A percentile compares a stretch with the other conserved stretches of the same genome.
Evolutionary conservation across 257 asterid species (phyloP).

Genomic region (Penstemon barbatus): DNA sequence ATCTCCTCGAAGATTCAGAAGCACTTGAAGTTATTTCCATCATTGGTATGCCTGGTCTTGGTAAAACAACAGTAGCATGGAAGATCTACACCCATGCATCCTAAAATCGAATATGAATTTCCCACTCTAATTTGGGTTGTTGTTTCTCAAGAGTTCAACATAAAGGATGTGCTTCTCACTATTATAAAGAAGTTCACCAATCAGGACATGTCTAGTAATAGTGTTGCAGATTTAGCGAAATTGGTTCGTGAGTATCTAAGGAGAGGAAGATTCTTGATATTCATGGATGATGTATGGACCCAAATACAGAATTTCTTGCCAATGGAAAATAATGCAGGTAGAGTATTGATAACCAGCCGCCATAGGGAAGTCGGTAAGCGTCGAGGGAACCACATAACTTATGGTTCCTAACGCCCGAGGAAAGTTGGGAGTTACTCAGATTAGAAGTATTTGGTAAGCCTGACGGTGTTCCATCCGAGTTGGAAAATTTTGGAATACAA

Average conservation of each 20-base stretch:
- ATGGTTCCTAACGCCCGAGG: slow-evolving; percentile 15
- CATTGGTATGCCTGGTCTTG: slow-evolving; percentile 24
- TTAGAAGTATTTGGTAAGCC: slow-evolving; percentile 31
- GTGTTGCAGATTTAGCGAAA: slow-evolving; percentile 17
- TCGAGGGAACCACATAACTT: slow-evolving; percentile 20
- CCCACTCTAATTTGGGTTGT: slow-evolving; percentile 8
- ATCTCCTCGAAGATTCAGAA: neutral
- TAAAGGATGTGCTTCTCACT: slow-evolving; percentile 21
- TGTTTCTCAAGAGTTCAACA: slow-evolving; percentile 20
- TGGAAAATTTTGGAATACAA: slow-evolving; percentile 18
- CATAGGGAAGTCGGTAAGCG: slow-evolving; percentile 24
- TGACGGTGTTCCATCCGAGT: slow-evolving; percentile 9
- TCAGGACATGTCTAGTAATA: neutral
- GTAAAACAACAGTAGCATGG: slow-evolving; percentile 22
- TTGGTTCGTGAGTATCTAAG: neutral
- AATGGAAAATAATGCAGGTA: slow-evolving; percentile 18
- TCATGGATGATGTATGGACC: slow-evolving; percentile 39
- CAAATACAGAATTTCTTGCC: slow-evolving; percentile 29
- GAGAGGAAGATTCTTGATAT: slow-evolving; percentile 29
- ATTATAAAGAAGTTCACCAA: slow-evolving; percentile 2
- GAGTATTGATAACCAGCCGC: slow-evolving; percentile 41
- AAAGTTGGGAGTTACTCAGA: slow-evolving; percentile 31
- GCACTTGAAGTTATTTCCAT: neutral
- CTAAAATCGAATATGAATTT: slow-evolving; percentile 6
- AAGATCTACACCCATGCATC: slow-evolving; percentile 3